Evolutionary conservation across 805 yeast species (phyloP), one percentile per base, ranked within the genome.

Genomic region (Candida ponderosae): DNA sequence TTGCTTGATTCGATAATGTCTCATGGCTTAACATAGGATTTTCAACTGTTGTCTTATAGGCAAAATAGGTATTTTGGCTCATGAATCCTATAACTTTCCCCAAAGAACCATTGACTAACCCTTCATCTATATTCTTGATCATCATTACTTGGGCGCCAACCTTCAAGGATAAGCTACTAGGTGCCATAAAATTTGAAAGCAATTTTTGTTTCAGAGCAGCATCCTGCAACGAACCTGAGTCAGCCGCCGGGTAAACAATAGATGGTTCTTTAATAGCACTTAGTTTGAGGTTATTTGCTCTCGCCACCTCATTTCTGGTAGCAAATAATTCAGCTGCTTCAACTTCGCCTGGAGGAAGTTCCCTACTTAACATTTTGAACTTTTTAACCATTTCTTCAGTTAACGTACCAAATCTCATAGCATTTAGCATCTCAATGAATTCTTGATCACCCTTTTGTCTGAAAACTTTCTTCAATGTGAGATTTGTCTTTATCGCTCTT

Each of bases 81-180:
- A 73, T 57, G 44, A 77, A 79, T 40, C 68, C 81, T 30, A 79
- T 56, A 1, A 84, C 81, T 46, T 67, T 78, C 0, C 94, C 94
- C 24, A 83, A 59, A 0, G 88, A 76, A 0, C 94, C 94, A 59
- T 84, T 84, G 10, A 83, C 93, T 34, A 84, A 62, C 0, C 76
- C 68, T 21, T 74, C 80, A 51, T 81, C 90, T 39, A 79, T 68
- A 51, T 84, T 84, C 52, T 83, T 83, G 33, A 83, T 68, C 68
- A 83, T 75, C 90, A 84, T 83, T 1, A 84, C 94, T 57, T 83
- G 93, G 0, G 90, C 86, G 32, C 81, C 81, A 38, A 70, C 70
- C 50, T 82, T 84, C 48, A 84, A 59, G 6, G 63, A 63, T 13
- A 84, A 53, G 28, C 58, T 60, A 28, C 66, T 62, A 3, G 86